phyloP scores from a whole-genome alignment of 225 moss, liverwort and hornwort species.

The Ulota crispa region DNA sequence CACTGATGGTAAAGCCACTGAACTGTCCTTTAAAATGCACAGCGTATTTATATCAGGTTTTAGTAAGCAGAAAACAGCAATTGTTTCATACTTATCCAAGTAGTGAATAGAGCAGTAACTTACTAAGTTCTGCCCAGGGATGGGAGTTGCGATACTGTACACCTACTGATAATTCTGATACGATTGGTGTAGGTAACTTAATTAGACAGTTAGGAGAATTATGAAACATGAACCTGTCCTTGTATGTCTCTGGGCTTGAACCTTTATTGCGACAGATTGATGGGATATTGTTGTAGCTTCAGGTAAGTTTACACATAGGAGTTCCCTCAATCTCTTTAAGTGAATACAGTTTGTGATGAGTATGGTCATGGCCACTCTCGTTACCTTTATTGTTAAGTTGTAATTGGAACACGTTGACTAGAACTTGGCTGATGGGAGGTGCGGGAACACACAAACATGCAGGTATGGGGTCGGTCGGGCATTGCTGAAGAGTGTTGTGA shows the following conservation, averaged over 20 bases:
- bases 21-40: slow-evolving; percentile 12
- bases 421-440: slow-evolving; percentile 53
- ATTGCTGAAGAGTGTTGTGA: slow-evolving; percentile 64
- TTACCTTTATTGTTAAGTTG: slow-evolving; percentile 16
- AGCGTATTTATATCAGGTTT: background rate
- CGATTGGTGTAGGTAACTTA: slow-evolving; percentile 3
- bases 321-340: background rate
- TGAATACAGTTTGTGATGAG: slow-evolving; percentile 4
- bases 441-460: slow-evolving; percentile 49
- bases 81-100: background rate
- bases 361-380: slow-evolving; percentile 14
- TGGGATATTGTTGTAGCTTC: background rate
- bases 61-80: background rate
- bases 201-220: slow-evolving; percentile 5
- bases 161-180: background rate
- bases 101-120: background rate
- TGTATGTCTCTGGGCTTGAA: slow-evolving; percentile 15
- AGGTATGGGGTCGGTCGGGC: slow-evolving; percentile 67
- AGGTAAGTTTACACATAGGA: slow-evolving; percentile 6
- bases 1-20: slow-evolving; percentile 68
- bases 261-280: slow-evolving; percentile 12
- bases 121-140: background rate
- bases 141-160: background rate
- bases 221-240: background rate
- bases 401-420: slow-evolving; percentile 17